Base-by-base conservation (phyloP, 2,329 filamentous ascomycete genomes). In the Myriosclerotinia duriaeana region DNA sequence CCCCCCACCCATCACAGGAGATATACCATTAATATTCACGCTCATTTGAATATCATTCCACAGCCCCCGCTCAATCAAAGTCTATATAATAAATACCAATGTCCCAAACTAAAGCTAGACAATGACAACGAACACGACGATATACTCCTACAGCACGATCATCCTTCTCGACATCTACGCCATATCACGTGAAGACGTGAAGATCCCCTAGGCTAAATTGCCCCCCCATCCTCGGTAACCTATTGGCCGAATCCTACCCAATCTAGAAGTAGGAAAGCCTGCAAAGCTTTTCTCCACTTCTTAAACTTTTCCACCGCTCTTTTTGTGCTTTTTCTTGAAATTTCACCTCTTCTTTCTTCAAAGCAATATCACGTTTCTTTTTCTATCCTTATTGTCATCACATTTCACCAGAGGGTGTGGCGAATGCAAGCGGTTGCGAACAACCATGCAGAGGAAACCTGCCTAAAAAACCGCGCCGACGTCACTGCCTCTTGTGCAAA, bases 361-460 rank as follows among this genome's bases (percentile, higher is more conserved):
- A 9, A 50, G 48, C 44, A 62, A 26, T 46, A 26, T 46, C 61
- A 46, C 26, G 20, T 46, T 54, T 34, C 9, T 26, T 38, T 2
- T 34, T 12, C 15, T 38, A 36, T 64, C 26, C 22, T 46, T 46
- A 64, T 30, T 17, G 8, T 36, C 38, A 60, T n/a, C 40, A 34
- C 11, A 55, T 48, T 36, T n/a, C 64, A 65, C 64, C 54, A 53
- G 8, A 65, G 38, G 54, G 64, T 44, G 64, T 53, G 30, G 64
- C 64, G 56, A 53, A 65, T 65, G 64, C 55, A 44, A 60, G 46
- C 36, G 64, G 56, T 52, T 50, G 46, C 17, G 46, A 61, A 61
- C 26, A 34, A 20, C 52, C 42, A 65, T 65, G 64, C 64, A 65
- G 64, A 65, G 64, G 64, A 65, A 46, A 65, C 22, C 64, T 65